Evolutionary conservation across 2,329 filamentous ascomycete species (phyloP).

Genomic region (Phyllosticta ampelicida): DNA sequence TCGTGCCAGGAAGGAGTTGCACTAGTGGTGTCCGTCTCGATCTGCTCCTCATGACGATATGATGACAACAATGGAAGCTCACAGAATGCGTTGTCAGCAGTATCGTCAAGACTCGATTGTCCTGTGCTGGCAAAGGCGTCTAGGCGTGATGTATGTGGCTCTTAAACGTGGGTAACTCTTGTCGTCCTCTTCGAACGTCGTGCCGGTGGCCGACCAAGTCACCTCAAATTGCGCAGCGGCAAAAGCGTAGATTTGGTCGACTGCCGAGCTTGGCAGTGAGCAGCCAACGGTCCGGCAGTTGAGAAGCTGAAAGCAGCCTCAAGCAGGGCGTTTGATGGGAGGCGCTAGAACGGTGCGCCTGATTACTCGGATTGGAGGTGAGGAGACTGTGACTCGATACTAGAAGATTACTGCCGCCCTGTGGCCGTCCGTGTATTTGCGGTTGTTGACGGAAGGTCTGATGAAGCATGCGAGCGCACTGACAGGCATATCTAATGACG

Average conservation of each 20-base stretch:
- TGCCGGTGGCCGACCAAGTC: background rate
- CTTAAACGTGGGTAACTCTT: background rate
- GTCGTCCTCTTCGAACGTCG: background rate
- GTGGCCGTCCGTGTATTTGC: background rate
- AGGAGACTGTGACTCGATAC: background rate
- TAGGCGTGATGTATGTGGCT: background rate
- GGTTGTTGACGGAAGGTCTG: background rate
- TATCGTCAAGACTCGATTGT: background rate
- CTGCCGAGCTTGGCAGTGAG: background rate
- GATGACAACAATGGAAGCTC: background rate
- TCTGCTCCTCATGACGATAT: background rate
- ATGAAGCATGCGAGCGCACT: background rate
- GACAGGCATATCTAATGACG: background rate
- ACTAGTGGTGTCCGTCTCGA: background rate
- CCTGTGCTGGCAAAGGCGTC: background rate
- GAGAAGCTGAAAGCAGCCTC: background rate
- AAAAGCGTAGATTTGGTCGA: background rate
- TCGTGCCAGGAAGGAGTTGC: background rate
- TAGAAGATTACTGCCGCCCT: background rate
- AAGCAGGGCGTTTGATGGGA: background rate
- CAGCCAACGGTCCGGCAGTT: background rate
- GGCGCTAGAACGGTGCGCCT: background rate
- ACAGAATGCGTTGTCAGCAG: background rate
- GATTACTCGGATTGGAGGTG: background rate
- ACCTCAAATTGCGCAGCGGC: background rate